These are phyloP conservation scores for Epithele typhae DNA, from an alignment of 768 basidiomycete species.

Conservation along the genomic window DNA sequence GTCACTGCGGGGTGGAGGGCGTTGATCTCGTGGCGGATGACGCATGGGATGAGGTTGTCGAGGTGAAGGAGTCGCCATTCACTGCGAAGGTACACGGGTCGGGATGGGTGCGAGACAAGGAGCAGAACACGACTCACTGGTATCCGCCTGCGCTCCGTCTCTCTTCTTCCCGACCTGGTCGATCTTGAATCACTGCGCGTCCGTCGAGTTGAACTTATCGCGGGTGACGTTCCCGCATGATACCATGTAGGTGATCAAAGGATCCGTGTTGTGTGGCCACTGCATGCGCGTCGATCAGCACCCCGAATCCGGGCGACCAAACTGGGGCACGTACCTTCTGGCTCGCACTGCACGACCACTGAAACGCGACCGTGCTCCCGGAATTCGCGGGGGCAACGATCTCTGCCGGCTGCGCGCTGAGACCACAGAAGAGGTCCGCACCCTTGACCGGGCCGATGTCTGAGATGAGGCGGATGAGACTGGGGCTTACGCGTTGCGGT, in stretches of 20 bases:
- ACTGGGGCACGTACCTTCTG: too few species aligned
- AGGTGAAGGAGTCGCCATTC: conserved; percentile 23
- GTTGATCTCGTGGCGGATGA: conserved; percentile 70
- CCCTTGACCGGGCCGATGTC: conserved; percentile 40
- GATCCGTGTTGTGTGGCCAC: too few species aligned
- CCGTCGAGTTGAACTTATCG: conserved; percentile 36
- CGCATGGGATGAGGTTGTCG: conserved; percentile 39
- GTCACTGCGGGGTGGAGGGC: conserved; percentile 70
- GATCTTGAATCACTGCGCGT: too few species aligned
- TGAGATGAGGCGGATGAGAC: conserved; percentile 41
- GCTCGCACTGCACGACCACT: conserved; percentile 56
- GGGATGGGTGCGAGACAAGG: conserved; percentile 13
- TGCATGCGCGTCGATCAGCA: too few species aligned
- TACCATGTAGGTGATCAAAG: too few species aligned
- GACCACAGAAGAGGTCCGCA: conserved; percentile 59
- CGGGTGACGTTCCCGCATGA: conserved; percentile 58
- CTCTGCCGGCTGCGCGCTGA: conserved; percentile 43
- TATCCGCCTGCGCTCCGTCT: too few species aligned
- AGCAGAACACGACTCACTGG: too few species aligned
- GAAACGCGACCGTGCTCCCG: conserved; percentile 49
- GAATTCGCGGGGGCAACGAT: conserved; percentile 54
- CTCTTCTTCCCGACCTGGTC: too few species aligned
- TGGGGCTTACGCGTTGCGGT: conserved; percentile 30
- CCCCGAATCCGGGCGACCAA: too few species aligned
- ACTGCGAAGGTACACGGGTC: conserved; percentile 6